Evolutionary conservation across 129 eudicot species (phyloP).

Genomic region (Apium graveolens): DNA sequence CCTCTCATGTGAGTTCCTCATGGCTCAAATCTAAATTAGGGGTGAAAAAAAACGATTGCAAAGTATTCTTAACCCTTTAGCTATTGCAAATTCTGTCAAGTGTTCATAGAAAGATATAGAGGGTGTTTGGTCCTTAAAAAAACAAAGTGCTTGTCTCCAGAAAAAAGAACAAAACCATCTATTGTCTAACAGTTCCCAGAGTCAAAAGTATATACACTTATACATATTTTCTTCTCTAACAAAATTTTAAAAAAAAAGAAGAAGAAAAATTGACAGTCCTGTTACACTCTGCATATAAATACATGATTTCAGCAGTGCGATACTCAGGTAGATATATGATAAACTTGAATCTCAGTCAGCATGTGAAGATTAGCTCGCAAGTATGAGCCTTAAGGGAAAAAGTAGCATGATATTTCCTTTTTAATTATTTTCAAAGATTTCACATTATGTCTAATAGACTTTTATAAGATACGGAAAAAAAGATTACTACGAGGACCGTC

Average conservation of each 20-base stretch:
- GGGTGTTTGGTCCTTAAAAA: background rate
- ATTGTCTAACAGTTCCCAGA: background rate
- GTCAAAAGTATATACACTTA: background rate
- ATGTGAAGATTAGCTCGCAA: background rate
- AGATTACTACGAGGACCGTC: background rate
- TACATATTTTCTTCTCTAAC: background rate
- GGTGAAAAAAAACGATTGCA: background rate
- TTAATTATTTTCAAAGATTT: background rate
- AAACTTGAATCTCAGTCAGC: background rate
- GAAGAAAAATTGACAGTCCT: background rate
- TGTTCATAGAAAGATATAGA: background rate
- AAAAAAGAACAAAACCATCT: background rate
- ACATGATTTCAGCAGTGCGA: background rate
- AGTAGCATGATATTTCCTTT: background rate
- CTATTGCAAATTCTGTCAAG: background rate
- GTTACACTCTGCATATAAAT: slow-evolving; percentile 1
- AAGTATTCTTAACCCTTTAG: background rate
- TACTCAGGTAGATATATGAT: background rate
- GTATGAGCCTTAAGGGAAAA: background rate
- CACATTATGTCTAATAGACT: background rate
- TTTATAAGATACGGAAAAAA: background rate
- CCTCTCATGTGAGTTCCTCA: slow-evolving; percentile 3
- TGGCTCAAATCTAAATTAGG: background rate
- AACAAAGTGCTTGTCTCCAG: background rate
- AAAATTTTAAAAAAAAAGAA: too few relatives aligned